Percentiles rank a stretch among this genome's conserved stretches.
These are phyloP conservation scores for Exutisphaerella laricina DNA, from an alignment of 2,329 filamentous ascomycete genomes.

Conservation along the genomic window DNA sequence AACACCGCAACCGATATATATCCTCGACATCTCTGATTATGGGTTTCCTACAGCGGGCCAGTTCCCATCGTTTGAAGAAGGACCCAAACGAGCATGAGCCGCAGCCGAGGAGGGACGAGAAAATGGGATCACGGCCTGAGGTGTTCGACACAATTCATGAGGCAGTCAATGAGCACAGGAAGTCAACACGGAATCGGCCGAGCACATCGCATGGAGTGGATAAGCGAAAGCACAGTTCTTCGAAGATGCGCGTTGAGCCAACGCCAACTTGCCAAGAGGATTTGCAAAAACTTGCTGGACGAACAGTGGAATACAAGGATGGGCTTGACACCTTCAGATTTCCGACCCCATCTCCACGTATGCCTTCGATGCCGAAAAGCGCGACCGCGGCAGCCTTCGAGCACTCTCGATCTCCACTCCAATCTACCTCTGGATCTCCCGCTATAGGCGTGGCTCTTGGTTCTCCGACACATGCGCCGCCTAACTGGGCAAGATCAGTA, in stretches of 20 bases:
- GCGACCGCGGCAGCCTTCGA: constrained; percentile 12
- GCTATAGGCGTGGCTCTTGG: constrained; percentile 22
- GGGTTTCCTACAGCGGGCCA: constrained; percentile 4
- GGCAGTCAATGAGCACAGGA: constrained; percentile 8
- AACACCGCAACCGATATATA: not conserved
- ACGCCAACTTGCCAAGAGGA: constrained; percentile 16
- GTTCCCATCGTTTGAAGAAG: not conserved
- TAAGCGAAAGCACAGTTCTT: constrained; percentile 12
- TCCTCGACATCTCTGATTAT: constrained; percentile 1
- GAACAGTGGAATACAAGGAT: constrained; percentile 21
- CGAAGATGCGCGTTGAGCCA: constrained; percentile 4
- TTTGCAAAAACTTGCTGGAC: constrained; percentile 13
- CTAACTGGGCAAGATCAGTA: constrained; percentile 21
- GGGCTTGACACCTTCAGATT: constrained; percentile 27
- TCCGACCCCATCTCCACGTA: constrained; percentile 26
- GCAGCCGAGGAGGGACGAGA: not conserved
- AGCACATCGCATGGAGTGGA: constrained; percentile 14
- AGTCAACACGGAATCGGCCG: constrained; percentile 9
- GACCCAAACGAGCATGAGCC: too few relatives aligned
- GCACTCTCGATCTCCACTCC: constrained; percentile 11
- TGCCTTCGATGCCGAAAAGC: constrained; percentile 16
- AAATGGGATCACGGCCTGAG: too few relatives aligned
- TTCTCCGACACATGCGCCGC: constrained; percentile 19
- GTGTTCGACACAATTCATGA: constrained; percentile 10
- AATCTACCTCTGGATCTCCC: constrained; percentile 9